Conservation (phyloP, 176 grass and related monocot species). For the Stipa capillata region DNA sequence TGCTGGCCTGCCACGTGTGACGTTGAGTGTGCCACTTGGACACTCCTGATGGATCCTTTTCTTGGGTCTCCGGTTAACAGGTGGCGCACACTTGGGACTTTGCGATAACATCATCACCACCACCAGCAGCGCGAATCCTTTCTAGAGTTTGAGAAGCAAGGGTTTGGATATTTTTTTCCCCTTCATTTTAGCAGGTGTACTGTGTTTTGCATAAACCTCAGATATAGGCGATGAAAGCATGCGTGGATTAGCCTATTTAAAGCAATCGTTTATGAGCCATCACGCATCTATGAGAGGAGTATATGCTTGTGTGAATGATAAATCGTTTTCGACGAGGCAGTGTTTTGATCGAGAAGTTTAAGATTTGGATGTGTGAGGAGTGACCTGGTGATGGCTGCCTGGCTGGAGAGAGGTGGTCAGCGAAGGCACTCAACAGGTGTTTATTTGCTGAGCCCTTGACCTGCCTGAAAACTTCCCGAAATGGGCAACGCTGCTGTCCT, state of each 20-base stretch:
- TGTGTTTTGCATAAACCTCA: neutral
- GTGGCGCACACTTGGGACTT: neutral
- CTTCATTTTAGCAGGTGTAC: neutral
- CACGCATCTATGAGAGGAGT: neutral
- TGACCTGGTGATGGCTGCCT: neutral
- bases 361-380: neutral
- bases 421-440: constrained; percentile 9
- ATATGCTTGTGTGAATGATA: neutral
- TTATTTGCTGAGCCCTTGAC: neutral
- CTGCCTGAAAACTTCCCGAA: neutral
- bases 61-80: constrained; percentile 2
- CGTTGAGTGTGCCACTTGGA: constrained; percentile 20
- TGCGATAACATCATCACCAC: neutral
- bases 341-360: neutral
- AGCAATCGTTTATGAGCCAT: neutral
- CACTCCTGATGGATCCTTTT: constrained; percentile 9
- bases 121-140: neutral
- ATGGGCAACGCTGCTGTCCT: neutral
- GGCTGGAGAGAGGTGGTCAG: constrained; percentile 11
- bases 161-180: neutral
- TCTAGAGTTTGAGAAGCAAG: constrained; percentile 38
- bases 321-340: constrained; percentile 17
- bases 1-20: constrained; percentile 7
- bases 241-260: neutral
- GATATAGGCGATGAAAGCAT: neutral